These are phyloP conservation scores for Calophaca sinica DNA, from an alignment of 306 rosid genomes.

Conservation along the genomic window DNA sequence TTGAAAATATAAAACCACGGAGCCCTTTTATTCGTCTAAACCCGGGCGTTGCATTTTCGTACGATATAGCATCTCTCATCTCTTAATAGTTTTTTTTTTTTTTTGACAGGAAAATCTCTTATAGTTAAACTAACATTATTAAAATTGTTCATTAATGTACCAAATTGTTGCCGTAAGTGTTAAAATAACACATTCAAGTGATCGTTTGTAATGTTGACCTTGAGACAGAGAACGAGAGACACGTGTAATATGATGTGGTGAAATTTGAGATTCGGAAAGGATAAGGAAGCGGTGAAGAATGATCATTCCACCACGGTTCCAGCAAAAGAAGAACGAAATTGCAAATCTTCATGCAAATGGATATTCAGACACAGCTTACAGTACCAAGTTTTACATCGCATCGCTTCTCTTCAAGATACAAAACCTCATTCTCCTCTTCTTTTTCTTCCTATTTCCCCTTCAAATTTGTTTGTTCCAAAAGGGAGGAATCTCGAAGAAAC, in stretches of 20 bases:
- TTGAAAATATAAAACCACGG: too few relatives aligned
- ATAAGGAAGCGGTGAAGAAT: constrained; percentile 45
- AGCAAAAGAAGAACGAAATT: not conserved
- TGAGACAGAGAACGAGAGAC: not conserved
- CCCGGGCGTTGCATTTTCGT: too few relatives aligned
- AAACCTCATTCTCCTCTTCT: constrained; percentile 20
- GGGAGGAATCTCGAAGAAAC: constrained; percentile 57
- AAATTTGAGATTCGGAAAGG: constrained; percentile 49
- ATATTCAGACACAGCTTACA: constrained; percentile 58
- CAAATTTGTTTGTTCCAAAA: constrained; percentile 56
- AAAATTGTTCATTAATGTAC: too few relatives aligned
- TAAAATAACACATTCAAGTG: not conserved
- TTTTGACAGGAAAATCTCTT: too few relatives aligned
- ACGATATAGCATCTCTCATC: too few relatives aligned
- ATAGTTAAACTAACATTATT: too few relatives aligned
- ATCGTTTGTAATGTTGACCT: not conserved
- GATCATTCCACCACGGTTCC: not conserved
- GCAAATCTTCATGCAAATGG: constrained; percentile 55
- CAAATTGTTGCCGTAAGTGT: too few relatives aligned
- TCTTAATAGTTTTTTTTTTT: too few relatives aligned
- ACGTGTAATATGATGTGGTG: constrained; percentile 51
- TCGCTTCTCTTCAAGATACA: constrained; percentile 46
- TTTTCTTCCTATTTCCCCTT: constrained; percentile 44
- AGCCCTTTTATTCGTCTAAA: too few relatives aligned
- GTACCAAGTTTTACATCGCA: constrained; percentile 43